These are phyloP conservation scores for Phylloporus rhodoxanthus DNA, from an alignment of 768 basidiomycete species.

Conservation along the genomic window DNA sequence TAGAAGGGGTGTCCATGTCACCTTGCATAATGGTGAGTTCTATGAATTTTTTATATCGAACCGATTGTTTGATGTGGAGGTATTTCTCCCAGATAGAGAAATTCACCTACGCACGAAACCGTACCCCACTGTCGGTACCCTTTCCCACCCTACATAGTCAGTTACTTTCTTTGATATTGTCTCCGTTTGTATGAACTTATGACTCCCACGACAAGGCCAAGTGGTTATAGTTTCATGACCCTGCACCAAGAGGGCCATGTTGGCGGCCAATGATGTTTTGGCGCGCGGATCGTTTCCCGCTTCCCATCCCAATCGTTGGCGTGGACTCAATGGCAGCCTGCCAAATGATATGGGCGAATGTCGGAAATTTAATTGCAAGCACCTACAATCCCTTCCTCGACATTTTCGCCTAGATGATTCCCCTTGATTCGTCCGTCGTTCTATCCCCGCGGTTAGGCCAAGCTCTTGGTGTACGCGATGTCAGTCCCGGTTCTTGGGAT, in stretches of 20 bases:
- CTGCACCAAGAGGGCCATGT: background rate
- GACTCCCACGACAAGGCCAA: conserved; percentile 11
- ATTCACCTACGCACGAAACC: background rate
- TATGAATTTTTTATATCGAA: background rate
- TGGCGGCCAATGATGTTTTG: conserved; percentile 2
- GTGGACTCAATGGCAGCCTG: conserved; percentile 4
- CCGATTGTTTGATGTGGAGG: background rate
- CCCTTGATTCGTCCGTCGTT: background rate
- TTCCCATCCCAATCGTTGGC: background rate
- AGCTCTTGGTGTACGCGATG: background rate
- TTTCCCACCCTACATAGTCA: background rate
- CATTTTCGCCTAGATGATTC: background rate
- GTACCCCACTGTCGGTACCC: background rate
- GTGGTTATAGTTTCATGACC: background rate
- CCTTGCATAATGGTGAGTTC: background rate
- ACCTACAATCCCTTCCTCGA: background rate
- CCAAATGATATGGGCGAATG: conserved; percentile 1
- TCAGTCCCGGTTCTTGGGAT: background rate
- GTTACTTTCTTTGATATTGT: background rate
- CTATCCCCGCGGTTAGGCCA: background rate
- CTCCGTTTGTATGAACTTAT: background rate
- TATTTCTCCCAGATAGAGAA: background rate
- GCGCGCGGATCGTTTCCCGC: background rate
- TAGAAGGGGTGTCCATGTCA: background rate
- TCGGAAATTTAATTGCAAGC: background rate